Evolutionary conservation across 305 asterid species (phyloP), one percentile per base, ranked within the genome.

Genomic region (Fraxinus greggii): DNA sequence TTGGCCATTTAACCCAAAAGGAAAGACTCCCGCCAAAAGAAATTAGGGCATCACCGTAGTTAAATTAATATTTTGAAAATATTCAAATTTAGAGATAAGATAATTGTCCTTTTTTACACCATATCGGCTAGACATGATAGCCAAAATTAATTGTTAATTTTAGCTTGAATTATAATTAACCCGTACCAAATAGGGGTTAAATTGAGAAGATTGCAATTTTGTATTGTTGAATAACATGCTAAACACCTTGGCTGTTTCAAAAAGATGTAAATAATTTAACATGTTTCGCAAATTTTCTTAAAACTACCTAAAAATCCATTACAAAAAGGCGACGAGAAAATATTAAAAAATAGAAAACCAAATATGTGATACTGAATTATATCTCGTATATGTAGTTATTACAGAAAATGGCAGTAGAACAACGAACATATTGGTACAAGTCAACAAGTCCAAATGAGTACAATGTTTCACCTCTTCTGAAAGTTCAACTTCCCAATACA

Each of bases 401-500:
- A 67, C 36, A 67, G 7, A 28, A 67, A 26, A 31, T 31, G 75
- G 12, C 23, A 69, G 1, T 31, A 9, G 23, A 69, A 69, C 9
- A 15, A 69, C 75, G 21, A 29, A 69, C 40, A 29, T 13, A 51
- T 76, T 1, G 70, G 69, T 24, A 76, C 65, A 5, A 56, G 42
- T 45, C 6, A 19, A 51, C 1, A 26, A 42, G 59, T 45, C 40
- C 7, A 77, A 28, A n/a, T 48, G 32, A 45, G 67, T 19, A 83
- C 80, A 82, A 73, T 33, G 40, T 26, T 21, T 70, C 78, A 92
- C 84, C 93, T 89, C 84, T 75, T 92, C 21, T 92, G 97, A 75
- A 87, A 92, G 69, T 90, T 92, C 78, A 90, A 80, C 83, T 86
- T 88, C 29, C 88, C 89, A 45, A 89, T 86, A 79, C 86, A 91